Evolutionary conservation across 2,329 filamentous ascomycete species (phyloP), one percentile per base, ranked within the genome.

Genomic region (Thermomyces lanuginosus): DNA sequence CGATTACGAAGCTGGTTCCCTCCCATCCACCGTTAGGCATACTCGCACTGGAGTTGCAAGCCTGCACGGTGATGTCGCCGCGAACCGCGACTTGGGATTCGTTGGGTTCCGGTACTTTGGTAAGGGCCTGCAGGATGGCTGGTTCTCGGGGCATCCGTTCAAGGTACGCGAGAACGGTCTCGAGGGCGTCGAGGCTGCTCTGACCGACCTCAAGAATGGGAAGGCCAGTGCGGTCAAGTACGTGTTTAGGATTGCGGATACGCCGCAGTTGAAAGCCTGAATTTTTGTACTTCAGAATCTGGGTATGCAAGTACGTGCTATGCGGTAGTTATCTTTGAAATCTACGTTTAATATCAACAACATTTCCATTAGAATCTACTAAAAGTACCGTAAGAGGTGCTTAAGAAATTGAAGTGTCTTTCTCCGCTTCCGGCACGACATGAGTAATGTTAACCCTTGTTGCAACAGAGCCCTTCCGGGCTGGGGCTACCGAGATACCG

Each of bases 191-290:
- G 50, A 71, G 39, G 48, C 41, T 17, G 71, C 53, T 0, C 41
- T 77, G 46, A 45, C 47, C 36, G 63, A 68, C 35, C 44, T 78
- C 41, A 66, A 62, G 43, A 58, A 56, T 15, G 72, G 72, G 0
- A 69, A 66, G 46, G 69, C 66, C 12, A 72, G 65, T 39, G 72
- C 61, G 1, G 56, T 68, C 1, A 78, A 78, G 50, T 76, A 73
- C 52, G 64, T 77, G 1, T 68, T 69, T 39, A 55, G 53, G 34
- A 61, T 71, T 45, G 56, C 37, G 6, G 63, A 69, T 19, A 67
- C 64, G 13, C 38, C 40, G 15, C 44, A 40, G 16, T 27, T 39
- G 8, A 40, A 38, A n/a, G 24, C 39, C 3, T 26, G 5, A 44
- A 26, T 26, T n/a, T n/a, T n/a, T n/a, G 26, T 34, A 10, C 24